phyloP scores from a whole-genome alignment of 1,284 basidiomycete genomes.

The Sporisorium sorghi region DNA sequence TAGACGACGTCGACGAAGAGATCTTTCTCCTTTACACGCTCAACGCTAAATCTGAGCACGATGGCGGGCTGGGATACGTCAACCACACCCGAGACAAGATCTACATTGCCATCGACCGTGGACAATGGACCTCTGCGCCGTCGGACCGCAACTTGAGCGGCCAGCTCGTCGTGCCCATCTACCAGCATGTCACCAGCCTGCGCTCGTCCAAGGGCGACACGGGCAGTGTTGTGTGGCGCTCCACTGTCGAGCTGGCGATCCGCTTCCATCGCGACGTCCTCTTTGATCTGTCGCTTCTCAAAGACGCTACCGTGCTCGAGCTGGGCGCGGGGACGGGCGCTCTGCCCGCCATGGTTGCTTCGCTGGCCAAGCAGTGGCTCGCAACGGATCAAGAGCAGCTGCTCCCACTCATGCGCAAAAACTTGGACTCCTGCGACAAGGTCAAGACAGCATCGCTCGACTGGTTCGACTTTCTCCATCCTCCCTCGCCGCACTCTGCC shows the following conservation, averaged over 20 bases:
- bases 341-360: conserved; percentile 46
- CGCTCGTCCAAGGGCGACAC: conserved; percentile 60
- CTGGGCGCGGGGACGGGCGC: conserved; percentile 65
- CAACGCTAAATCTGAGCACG: conserved; percentile 31
- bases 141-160: conserved; percentile 36
- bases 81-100: conserved; percentile 40
- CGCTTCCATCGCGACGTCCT: conserved; percentile 23
- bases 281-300: conserved; percentile 21
- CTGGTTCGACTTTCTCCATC: conserved; percentile 50
- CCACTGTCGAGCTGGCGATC: conserved; percentile 52
- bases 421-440: conserved; percentile 14
- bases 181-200: conserved; percentile 57
- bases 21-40: conserved; percentile 54
- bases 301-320: conserved; percentile 51
- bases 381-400: conserved; percentile 60
- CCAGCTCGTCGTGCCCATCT: conserved; percentile 21
- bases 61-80: conserved; percentile 55
- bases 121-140: conserved; percentile 13
- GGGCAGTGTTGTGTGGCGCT: conserved; percentile 63
- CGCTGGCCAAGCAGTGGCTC: conserved; percentile 48
- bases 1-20: conserved; percentile 58
- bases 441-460: conserved; percentile 27
- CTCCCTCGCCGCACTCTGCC: conserved; percentile 22
- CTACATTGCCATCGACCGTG: conserved; percentile 31
- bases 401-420: conserved; percentile 54